Evolutionary conservation across 2,329 filamentous ascomycete genomes (phyloP).

Genomic region (Calonectria hongkongensis): DNA sequence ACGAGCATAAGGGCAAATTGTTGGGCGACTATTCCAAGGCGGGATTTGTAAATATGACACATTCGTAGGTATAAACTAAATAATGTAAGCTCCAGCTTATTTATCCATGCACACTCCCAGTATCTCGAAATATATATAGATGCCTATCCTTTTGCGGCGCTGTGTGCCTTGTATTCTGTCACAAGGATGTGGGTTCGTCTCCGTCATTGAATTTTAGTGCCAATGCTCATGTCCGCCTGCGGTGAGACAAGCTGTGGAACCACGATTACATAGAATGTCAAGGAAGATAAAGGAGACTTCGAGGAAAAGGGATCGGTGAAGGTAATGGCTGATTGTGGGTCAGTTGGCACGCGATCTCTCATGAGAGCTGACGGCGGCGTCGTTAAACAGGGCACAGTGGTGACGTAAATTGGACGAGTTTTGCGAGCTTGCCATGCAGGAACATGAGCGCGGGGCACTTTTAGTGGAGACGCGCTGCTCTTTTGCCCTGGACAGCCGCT

Average conservation of each 20-base stretch:
- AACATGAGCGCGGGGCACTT: constrained; percentile 41
- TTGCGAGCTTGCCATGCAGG: constrained; percentile 49
- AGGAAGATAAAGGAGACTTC: neutral
- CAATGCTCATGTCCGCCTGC: neutral
- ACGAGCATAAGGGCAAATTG: no score
- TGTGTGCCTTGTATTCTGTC: no score
- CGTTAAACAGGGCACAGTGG: constrained; percentile 34
- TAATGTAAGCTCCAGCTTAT: no score
- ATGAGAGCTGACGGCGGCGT: constrained; percentile 35
- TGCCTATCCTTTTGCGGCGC: no score
- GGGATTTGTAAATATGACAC: no score
- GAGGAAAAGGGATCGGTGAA: neutral
- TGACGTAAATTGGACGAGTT: constrained; percentile 52
- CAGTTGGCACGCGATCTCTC: constrained; percentile 45
- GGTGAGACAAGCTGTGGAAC: neutral
- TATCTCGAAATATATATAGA: no score
- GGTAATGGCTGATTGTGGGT: neutral
- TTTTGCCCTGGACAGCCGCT: neutral
- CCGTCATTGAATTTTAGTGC: neutral
- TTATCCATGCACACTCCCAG: no score
- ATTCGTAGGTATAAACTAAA: no score
- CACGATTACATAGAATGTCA: neutral
- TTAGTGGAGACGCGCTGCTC: constrained; percentile 8
- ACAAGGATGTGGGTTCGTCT: neutral
- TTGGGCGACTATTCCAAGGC: no score